Evolutionary conservation across 352 stramenopile genomes (phyloP).

Genomic region (Aphanomyces euteiches): DNA sequence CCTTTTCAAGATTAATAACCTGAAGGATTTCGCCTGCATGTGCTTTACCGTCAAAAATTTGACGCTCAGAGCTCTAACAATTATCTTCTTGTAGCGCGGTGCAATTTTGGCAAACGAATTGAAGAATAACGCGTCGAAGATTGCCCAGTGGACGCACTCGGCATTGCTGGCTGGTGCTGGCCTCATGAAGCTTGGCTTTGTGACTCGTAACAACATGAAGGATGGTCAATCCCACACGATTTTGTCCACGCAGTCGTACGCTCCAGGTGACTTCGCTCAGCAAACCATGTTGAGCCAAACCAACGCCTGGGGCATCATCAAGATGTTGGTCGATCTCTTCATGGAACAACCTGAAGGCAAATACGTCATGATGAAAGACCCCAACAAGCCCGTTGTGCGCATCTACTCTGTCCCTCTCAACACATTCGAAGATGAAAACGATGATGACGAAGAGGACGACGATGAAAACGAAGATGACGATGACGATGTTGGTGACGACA

Average conservation of each 20-base stretch:
- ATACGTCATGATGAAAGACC: slow-evolving; percentile 98
- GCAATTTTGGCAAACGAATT: slow-evolving; percentile 97
- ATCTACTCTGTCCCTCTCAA: slow-evolving; percentile 95
- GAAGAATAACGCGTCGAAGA: slow-evolving; percentile 99
- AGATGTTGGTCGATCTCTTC: slow-evolving; percentile 93
- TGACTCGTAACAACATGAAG: slow-evolving; percentile 91
- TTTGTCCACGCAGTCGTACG: slow-evolving; percentile 95
- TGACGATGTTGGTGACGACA: slow-evolving; percentile 37
- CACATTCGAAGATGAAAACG: slow-evolving; percentile 93
- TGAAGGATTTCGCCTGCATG: not conserved
- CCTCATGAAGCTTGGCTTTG: slow-evolving; percentile 98
- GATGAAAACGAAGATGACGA: slow-evolving; percentile 55
- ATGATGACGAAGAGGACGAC: slow-evolving; percentile 60
- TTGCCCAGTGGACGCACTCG: slow-evolving; percentile 98
- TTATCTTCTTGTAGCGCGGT: slow-evolving; percentile 70
- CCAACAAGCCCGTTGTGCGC: slow-evolving; percentile 95
- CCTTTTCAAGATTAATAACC: slow-evolving; percentile 16
- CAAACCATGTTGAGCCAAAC: slow-evolving; percentile 97
- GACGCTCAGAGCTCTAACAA: not conserved
- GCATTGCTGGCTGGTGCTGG: slow-evolving; percentile 93
- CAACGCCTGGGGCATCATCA: slow-evolving; percentile 97
- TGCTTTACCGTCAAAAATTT: not conserved
- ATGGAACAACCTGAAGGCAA: slow-evolving; percentile 95
- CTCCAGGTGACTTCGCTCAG: slow-evolving; percentile 93
- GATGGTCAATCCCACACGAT: slow-evolving; percentile 95